These are phyloP conservation scores for Rhizopogon vesiculosus DNA, from an alignment of 768 basidiomycete species.

Conservation along the genomic window DNA sequence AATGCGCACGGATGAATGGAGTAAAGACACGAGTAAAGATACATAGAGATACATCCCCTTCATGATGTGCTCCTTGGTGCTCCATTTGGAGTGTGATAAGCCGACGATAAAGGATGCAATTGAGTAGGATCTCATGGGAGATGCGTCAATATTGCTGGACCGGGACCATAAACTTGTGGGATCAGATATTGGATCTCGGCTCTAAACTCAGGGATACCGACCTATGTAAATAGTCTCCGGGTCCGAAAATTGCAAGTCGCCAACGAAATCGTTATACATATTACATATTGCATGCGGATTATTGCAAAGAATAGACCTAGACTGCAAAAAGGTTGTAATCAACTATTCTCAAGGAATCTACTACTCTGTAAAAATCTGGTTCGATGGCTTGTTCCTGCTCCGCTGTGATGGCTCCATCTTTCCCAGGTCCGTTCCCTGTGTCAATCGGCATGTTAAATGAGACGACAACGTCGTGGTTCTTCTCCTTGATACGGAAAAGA, in stretches of 20 bases:
- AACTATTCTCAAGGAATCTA: conserved; percentile 56
- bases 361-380: conserved; percentile 50
- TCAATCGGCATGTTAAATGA: conserved; percentile 75
- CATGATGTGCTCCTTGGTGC: neutral
- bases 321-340: conserved; percentile 66
- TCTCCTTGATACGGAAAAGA: conserved; percentile 70
- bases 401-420: conserved; percentile 32
- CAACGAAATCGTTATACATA: no score
- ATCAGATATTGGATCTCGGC: neutral
- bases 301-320: neutral
- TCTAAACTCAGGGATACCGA: neutral
- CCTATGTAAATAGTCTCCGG: neutral
- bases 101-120: neutral
- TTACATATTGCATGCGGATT: no score
- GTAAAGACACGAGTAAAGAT: neutral
- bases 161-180: neutral
- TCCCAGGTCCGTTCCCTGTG: conserved; percentile 32
- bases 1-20: neutral
- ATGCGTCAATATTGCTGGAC: neutral
- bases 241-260: neutral
- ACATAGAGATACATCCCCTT: neutral
- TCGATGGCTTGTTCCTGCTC: conserved; percentile 26
- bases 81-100: neutral
- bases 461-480: conserved; percentile 77
- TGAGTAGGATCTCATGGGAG: no score